These are phyloP conservation scores for Fonsecaea nubica DNA, from an alignment of 2,329 filamentous ascomycete genomes.

Conservation along the genomic window DNA sequence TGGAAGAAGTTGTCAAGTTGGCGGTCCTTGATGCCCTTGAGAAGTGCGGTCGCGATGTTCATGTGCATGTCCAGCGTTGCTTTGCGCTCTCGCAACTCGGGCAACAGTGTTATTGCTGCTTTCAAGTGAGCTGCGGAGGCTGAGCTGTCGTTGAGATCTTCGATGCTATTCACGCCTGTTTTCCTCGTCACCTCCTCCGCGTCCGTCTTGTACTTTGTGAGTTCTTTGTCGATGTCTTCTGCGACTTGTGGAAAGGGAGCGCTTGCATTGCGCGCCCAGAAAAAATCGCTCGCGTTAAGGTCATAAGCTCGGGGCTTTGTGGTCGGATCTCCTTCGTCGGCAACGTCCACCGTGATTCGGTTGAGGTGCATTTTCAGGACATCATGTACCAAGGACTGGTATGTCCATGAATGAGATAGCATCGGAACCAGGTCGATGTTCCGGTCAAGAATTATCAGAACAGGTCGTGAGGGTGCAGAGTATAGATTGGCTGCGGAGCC, in stretches of 20 bases:
- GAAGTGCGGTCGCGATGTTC: constrained; percentile 85
- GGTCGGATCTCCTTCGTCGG: constrained; percentile 71
- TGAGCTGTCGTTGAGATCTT: constrained; percentile 88
- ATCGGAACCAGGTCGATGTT: constrained; percentile 96
- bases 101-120: constrained; percentile 89
- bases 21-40: constrained; percentile 88
- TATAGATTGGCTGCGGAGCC: constrained; percentile 53
- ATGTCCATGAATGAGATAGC: constrained; percentile 95
- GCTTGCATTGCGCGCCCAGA: constrained; percentile 92
- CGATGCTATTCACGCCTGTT: constrained; percentile 88
- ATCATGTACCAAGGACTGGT: constrained; percentile 84
- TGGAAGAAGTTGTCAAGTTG: constrained; percentile 97
- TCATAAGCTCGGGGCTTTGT: constrained; percentile 89
- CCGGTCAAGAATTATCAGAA: constrained; percentile 90
- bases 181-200: constrained; percentile 93
- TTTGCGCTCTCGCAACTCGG: constrained; percentile 91
- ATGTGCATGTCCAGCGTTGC: constrained; percentile 97
- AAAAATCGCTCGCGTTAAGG: constrained; percentile 87
- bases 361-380: constrained; percentile 83
- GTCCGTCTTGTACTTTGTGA: constrained; percentile 94
- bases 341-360: constrained; percentile 88
- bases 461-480: constrained; percentile 77
- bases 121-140: constrained; percentile 94
- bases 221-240: constrained; percentile 91
- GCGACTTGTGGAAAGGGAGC: constrained; percentile 94